A percentile compares a stretch with the other conserved stretches of the same genome.
Evolutionary conservation across 2,329 filamentous ascomycete species (phyloP).

Genomic region (Chaetomium globosum): DNA sequence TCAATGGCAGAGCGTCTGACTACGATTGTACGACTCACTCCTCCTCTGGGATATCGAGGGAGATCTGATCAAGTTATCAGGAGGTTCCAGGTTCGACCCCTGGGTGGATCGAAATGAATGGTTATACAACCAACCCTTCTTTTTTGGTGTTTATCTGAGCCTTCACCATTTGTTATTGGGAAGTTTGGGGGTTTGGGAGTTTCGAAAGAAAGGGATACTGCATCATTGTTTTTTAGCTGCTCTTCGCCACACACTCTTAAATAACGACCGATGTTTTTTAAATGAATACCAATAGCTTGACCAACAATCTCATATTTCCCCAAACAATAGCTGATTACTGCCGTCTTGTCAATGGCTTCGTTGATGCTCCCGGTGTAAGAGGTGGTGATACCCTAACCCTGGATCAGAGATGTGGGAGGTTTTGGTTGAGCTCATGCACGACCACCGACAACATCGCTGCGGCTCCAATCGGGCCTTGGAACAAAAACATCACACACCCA

Average conservation of each 20-base stretch:
- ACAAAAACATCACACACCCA: conserved; percentile 1
- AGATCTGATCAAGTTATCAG: conserved; percentile 10
- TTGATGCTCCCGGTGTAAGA: neutral
- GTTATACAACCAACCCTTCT: neutral
- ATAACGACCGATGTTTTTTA: neutral
- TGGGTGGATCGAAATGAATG: conserved; percentile 24
- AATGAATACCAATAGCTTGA: neutral
- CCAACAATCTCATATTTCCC: too few relatives aligned
- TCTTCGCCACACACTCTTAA: neutral
- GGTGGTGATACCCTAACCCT: neutral
- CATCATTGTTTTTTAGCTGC: neutral
- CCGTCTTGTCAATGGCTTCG: neutral
- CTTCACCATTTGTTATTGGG: too few relatives aligned
- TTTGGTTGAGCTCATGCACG: neutral
- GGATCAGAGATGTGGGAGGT: too few relatives aligned
- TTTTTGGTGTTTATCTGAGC: neutral
- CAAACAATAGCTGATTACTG: too few relatives aligned
- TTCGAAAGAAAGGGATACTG: neutral
- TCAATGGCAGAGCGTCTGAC: conserved; percentile 23
- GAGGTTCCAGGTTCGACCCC: conserved; percentile 28
- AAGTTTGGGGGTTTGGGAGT: too few relatives aligned
- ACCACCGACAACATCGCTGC: neutral
- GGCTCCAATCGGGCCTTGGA: conserved; percentile 7
- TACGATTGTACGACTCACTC: conserved; percentile 17
- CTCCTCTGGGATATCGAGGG: neutral